Percentiles rank a stretch among this genome's conserved stretches.
Conservation (phyloP, 352 stramenopile species). For the Pythium chondricola region DNA sequence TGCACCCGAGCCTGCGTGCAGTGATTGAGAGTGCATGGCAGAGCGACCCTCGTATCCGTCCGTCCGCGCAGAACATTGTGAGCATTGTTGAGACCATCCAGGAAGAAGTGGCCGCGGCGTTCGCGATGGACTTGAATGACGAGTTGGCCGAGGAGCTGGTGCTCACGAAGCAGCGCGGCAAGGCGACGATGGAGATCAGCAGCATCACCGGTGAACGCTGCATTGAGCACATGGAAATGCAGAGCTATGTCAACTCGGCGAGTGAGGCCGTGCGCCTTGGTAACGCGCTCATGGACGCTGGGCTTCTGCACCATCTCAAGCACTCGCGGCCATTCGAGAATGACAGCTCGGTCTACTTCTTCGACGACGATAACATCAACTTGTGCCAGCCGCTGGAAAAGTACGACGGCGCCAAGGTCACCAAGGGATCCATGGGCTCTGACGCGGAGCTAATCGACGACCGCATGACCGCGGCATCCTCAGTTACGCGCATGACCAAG, state of each 20-base stretch:
- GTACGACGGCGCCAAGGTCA: neutral
- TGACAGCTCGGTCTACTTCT: conserved; percentile 28
- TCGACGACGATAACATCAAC: conserved; percentile 34
- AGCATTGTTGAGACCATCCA: conserved; percentile 33
- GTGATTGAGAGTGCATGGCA: conserved; percentile 45
- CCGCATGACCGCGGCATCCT: neutral
- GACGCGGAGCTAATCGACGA: neutral
- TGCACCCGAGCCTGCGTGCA: conserved; percentile 28
- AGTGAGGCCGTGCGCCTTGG: conserved; percentile 37
- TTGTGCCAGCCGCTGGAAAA: conserved; percentile 19
- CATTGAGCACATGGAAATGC: conserved; percentile 27
- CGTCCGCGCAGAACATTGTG: conserved; percentile 35
- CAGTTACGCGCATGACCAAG: conserved; percentile 5
- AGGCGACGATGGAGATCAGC: conserved; percentile 1
- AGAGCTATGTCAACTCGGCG: conserved; percentile 18
- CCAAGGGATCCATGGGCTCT: neutral
- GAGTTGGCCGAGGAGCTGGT: conserved; percentile 21
- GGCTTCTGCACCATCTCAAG: conserved; percentile 37
- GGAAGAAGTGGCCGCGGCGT: conserved; percentile 28
- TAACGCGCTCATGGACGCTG: conserved; percentile 44
- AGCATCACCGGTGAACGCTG: conserved; percentile 28
- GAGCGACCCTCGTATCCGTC: conserved; percentile 22
- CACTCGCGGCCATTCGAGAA: conserved; percentile 31
- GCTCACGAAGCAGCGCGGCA: conserved; percentile 10
- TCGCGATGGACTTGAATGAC: conserved; percentile 19